Evolutionary conservation across 495 filamentous ascomycete species (phyloP).

Genomic region (Letharia lupina): DNA sequence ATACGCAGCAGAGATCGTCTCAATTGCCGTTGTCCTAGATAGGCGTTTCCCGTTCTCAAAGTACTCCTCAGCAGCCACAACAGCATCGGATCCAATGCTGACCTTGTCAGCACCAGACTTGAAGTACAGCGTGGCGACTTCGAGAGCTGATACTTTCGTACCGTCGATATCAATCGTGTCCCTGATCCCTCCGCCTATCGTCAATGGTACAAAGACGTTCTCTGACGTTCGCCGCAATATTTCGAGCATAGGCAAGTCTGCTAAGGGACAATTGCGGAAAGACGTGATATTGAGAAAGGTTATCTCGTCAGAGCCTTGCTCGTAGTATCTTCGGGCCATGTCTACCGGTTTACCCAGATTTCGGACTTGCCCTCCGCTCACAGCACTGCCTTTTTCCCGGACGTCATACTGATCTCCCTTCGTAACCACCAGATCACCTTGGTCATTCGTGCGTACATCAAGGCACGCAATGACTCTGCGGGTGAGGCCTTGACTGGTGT

Average conservation of each 20-base stretch:
- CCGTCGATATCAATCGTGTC: constrained; percentile 86
- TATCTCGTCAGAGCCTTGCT: constrained; percentile 92
- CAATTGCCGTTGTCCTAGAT: constrained; percentile 79
- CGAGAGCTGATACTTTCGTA: constrained; percentile 73
- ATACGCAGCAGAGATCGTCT: constrained; percentile 87
- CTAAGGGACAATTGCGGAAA: constrained; percentile 87
- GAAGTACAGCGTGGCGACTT: constrained; percentile 96
- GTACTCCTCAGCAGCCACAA: constrained; percentile 84
- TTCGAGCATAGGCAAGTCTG: constrained; percentile 92
- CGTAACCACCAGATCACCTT: constrained; percentile 91
- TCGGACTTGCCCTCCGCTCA: constrained; percentile 63
- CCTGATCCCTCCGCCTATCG: constrained; percentile 88
- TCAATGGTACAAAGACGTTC: constrained; percentile 95
- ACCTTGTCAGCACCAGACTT: constrained; percentile 98
- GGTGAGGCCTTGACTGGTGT: constrained; percentile 59
- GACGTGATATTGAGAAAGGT: constrained; percentile 98
- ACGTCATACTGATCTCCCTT: constrained; percentile 99
- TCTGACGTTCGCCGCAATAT: constrained; percentile 76
- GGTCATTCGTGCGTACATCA: constrained; percentile 92
- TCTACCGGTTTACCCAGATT: constrained; percentile 96
- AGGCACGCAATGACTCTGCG: constrained; percentile 88
- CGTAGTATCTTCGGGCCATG: constrained; percentile 88
- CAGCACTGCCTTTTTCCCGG: constrained; percentile 65
- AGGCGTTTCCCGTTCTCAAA: constrained; percentile 57
- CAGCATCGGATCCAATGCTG: constrained; percentile 92